phyloP scores from a whole-genome alignment of 352 stramenopile genomes.

The Phytophthora europaea region DNA sequence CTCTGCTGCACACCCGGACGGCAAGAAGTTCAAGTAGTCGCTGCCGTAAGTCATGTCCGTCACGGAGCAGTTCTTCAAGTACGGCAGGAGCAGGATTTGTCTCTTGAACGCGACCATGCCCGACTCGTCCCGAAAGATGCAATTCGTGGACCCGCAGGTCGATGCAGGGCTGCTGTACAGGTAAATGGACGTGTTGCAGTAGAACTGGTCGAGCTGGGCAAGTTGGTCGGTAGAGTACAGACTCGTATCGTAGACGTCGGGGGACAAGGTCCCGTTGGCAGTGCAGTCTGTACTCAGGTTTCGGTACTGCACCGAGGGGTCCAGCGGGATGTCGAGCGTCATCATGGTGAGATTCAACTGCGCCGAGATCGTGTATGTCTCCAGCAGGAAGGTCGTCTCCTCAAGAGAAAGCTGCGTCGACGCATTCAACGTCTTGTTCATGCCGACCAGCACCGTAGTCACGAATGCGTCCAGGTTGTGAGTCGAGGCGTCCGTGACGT shows the following conservation, averaged over 20 bases:
- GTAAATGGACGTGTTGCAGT: constrained; percentile 37
- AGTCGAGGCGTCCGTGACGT: constrained; percentile 35
- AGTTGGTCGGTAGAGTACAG: constrained; percentile 22
- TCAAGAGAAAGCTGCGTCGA: constrained; percentile 31
- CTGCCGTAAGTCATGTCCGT: constrained; percentile 43
- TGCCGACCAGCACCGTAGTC: constrained; percentile 23
- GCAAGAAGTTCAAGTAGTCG: constrained; percentile 49
- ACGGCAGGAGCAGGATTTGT: constrained; percentile 54
- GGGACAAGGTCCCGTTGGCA: constrained; percentile 19
- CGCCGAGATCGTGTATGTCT: constrained; percentile 43
- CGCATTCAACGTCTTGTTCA: constrained; percentile 38
- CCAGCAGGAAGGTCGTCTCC: constrained; percentile 35
- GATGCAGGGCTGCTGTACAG: constrained; percentile 35
- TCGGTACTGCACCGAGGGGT: constrained; percentile 33
- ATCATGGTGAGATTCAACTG: constrained; percentile 50
- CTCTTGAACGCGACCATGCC: constrained; percentile 43
- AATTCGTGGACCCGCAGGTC: constrained; percentile 44
- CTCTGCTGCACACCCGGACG: constrained; percentile 27
- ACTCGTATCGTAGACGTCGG: constrained; percentile 25
- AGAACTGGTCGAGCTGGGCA: constrained; percentile 16
- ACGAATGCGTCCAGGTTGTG: constrained; percentile 41
- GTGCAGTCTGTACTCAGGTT: constrained; percentile 38
- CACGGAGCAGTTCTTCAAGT: constrained; percentile 49
- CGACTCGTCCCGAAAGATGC: constrained; percentile 52
- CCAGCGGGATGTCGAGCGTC: constrained; percentile 48